Conservation (phyloP, 2,329 filamentous ascomycete species). For the Cadophora gregata region DNA sequence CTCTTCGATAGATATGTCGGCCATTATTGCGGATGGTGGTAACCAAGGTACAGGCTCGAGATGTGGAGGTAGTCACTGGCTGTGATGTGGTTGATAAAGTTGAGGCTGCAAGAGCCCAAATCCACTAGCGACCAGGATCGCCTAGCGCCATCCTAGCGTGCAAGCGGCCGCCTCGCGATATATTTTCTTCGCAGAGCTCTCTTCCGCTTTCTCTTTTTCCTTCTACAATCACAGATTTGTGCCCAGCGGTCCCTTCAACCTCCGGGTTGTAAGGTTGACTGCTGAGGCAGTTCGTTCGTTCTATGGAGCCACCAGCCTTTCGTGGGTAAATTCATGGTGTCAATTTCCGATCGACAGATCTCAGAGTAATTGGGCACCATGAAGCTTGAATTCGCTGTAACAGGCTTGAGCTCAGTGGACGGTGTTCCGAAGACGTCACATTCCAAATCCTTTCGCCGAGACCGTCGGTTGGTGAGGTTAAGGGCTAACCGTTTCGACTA, state of each 20-base stretch:
- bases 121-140: conserved; percentile 12
- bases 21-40: conserved; percentile 33
- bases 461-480: conserved; percentile 88
- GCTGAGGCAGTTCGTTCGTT: conserved; percentile 83
- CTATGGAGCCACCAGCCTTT: conserved; percentile 74
- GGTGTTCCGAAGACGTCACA: conserved; percentile 73
- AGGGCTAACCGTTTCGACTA: conserved; percentile 59
- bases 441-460: conserved; percentile 89
- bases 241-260: conserved; percentile 79
- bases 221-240: conserved; percentile 76
- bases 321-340: conserved; percentile 64
- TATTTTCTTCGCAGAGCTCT: conserved; percentile 41
- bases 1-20: conserved; percentile 83
- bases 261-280: conserved; percentile 76
- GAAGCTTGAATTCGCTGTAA: conserved; percentile 71
- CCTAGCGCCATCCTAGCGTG: conserved; percentile 22
- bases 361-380: conserved; percentile 72
- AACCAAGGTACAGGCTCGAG: neutral
- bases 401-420: conserved; percentile 71
- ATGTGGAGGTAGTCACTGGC: neutral
- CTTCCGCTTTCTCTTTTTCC: conserved; percentile 46
- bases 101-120: neutral
- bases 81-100: neutral
- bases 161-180: conserved; percentile 29
- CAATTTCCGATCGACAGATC: conserved; percentile 96